Conservation (phyloP, 2,329 filamentous ascomycete species). For the Rutstroemia sp. region DNA sequence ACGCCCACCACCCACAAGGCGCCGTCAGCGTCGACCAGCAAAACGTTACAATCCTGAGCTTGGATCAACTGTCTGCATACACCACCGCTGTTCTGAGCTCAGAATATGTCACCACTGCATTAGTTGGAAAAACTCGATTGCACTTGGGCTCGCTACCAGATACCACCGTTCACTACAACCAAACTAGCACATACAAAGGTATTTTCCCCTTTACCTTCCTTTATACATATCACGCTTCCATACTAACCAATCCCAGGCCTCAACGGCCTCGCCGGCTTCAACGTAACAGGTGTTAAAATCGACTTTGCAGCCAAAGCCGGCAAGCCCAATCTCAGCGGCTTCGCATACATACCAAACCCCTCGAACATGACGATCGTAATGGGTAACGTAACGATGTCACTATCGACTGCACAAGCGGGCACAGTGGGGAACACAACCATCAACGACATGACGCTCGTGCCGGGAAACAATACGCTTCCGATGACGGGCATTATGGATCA, state of each 20-base stretch:
- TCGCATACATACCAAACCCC: slow-evolving; percentile 51
- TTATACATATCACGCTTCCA: background rate
- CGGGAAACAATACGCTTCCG: slow-evolving; percentile 44
- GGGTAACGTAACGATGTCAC: slow-evolving; percentile 50
- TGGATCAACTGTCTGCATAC: slow-evolving; percentile 30
- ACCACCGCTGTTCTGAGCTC: slow-evolving; percentile 39
- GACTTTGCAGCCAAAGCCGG: slow-evolving; percentile 33
- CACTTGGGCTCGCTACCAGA: slow-evolving; percentile 43
- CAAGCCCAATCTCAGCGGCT: slow-evolving; percentile 46
- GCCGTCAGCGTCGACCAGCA: slow-evolving; percentile 40
- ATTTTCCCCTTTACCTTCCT: background rate
- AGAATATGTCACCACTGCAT: slow-evolving; percentile 40
- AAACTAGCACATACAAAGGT: slow-evolving; percentile 51
- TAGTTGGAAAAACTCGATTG: slow-evolving; percentile 45
- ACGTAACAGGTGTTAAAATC: slow-evolving; percentile 41
- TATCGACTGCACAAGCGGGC: slow-evolving; percentile 34
- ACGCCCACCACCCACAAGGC: slow-evolving; percentile 26
- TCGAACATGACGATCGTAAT: slow-evolving; percentile 48
- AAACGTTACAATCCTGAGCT: slow-evolving; percentile 35
- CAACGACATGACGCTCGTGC: slow-evolving; percentile 42
- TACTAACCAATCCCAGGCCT: slow-evolving; percentile 36
- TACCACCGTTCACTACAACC: slow-evolving; percentile 46
- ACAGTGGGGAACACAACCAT: slow-evolving; percentile 43
- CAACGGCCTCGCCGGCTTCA: slow-evolving; percentile 47
- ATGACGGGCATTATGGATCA: slow-evolving; percentile 44